phyloP scores from a whole-genome alignment of 768 basidiomycete genomes.

The Harrya chromipes region DNA sequence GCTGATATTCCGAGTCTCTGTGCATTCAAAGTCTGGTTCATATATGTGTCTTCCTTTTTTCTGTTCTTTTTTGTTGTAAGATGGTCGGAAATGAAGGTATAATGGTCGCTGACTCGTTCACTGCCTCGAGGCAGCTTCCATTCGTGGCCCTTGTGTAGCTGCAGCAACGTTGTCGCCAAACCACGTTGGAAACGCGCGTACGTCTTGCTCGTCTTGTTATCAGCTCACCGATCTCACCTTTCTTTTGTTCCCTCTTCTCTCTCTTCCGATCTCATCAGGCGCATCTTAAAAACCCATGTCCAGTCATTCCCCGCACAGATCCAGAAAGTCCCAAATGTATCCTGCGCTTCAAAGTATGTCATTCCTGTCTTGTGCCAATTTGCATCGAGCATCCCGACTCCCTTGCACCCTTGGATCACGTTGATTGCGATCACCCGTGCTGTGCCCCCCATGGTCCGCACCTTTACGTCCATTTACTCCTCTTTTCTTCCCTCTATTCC shows the following conservation, averaged over 20 bases:
- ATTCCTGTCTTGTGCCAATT: neutral
- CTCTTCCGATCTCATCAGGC: too few species aligned
- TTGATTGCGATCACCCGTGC: too few species aligned
- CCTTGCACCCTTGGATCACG: too few species aligned
- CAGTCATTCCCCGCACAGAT: conserved; percentile 56
- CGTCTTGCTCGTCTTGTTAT: conserved; percentile 23
- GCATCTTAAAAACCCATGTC: conserved; percentile 44
- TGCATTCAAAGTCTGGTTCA: too few species aligned
- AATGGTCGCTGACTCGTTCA: neutral
- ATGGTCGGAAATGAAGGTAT: conserved; percentile 4
- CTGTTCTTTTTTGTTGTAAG: neutral
- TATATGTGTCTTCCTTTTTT: neutral
- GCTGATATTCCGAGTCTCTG: too few species aligned
- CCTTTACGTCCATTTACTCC: too few species aligned
- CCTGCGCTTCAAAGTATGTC: conserved; percentile 48
- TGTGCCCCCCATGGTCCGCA: too few species aligned
- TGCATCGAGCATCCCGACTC: too few species aligned
- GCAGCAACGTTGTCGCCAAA: conserved; percentile 38
- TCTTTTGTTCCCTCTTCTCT: conserved; percentile 27
- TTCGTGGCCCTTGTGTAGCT: conserved; percentile 41
- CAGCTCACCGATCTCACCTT: conserved; percentile 33
- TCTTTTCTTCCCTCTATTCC: too few species aligned
- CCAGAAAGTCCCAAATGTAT: conserved; percentile 50
- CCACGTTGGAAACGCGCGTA: conserved; percentile 71
- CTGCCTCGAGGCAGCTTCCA: conserved; percentile 49